Percentiles rank a stretch among this genome's conserved stretches.
Conservation (phyloP, 805 yeast genomes). For the Yarrowia hollandica region DNA sequence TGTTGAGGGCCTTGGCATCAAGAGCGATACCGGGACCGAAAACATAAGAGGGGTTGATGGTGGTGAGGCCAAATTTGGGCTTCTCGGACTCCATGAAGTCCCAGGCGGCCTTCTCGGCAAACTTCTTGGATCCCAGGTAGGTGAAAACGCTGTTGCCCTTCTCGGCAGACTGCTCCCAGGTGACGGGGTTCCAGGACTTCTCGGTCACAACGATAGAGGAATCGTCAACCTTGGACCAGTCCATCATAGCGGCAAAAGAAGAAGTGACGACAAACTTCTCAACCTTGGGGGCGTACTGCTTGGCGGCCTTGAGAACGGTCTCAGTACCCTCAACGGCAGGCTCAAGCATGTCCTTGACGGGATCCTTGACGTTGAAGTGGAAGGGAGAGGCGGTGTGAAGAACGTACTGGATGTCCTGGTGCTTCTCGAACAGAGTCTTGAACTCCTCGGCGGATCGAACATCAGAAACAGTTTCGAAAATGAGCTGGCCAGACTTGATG, state of each 20-base stretch:
- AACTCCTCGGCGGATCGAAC: conserved; percentile 44
- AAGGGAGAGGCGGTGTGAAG: conserved; percentile 49
- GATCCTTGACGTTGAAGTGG: conserved; percentile 40
- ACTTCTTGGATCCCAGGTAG: conserved; percentile 48
- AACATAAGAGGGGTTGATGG: conserved; percentile 41
- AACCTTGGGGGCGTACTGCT: conserved; percentile 40
- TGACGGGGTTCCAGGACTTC: conserved; percentile 43
- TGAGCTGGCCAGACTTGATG: conserved; percentile 36
- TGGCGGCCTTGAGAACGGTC: conserved; percentile 46
- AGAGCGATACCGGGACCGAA: conserved; percentile 42
- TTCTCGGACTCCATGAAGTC: conserved; percentile 44
- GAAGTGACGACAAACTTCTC: conserved; percentile 51
- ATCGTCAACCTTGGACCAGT: conserved; percentile 32
- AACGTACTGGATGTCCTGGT: conserved; percentile 42
- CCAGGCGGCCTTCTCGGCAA: conserved; percentile 62
- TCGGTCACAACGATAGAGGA: conserved; percentile 39
- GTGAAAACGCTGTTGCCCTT: conserved; percentile 18
- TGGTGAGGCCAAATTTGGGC: conserved; percentile 35
- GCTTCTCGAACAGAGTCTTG: conserved; percentile 51
- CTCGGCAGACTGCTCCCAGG: conserved; percentile 37
- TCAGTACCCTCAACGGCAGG: conserved; percentile 55
- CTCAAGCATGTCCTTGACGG: conserved; percentile 46
- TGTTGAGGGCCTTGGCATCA: conserved; percentile 38
- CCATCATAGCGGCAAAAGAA: conserved; percentile 53
- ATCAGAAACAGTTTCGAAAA: conserved; percentile 40